Percentiles rank a stretch among this genome's conserved stretches.
phyloP scores from a whole-genome alignment of 2,329 filamentous ascomycete genomes.

The Ustulina deusta region DNA sequence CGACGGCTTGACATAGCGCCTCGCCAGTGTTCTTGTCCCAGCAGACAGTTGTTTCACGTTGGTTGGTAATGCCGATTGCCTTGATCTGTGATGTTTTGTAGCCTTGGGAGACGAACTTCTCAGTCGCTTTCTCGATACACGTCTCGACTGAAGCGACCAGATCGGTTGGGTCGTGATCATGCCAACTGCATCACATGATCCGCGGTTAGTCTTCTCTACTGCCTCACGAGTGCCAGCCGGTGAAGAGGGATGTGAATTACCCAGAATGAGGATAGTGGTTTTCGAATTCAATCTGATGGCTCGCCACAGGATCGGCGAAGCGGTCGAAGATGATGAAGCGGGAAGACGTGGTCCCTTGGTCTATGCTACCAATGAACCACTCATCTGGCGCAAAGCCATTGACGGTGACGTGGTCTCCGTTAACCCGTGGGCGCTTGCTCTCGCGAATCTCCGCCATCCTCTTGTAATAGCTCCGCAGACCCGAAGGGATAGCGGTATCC shows the following conservation, averaged over 20 bases:
- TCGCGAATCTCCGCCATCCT: constrained; percentile 47
- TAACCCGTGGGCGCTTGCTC: constrained; percentile 43
- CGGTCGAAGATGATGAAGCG: constrained; percentile 92
- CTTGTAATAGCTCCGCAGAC: constrained; percentile 35
- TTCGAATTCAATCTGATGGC: constrained; percentile 87
- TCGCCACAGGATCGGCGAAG: constrained; percentile 79
- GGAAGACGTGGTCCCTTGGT: constrained; percentile 90
- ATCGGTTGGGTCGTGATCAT: constrained; percentile 86
- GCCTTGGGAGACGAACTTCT: constrained; percentile 77
- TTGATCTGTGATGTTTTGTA: constrained; percentile 76
- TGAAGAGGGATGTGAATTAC: constrained; percentile 61
- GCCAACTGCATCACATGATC: constrained; percentile 71
- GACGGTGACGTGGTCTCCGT: constrained; percentile 27
- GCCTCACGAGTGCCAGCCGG: background rate
- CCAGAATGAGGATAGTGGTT: constrained; percentile 88
- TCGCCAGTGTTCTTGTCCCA: constrained; percentile 87
- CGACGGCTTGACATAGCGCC: constrained; percentile 85
- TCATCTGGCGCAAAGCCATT: constrained; percentile 51
- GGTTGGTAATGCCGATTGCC: constrained; percentile 87
- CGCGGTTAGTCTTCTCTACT: constrained; percentile 30
- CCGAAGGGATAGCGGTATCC: constrained; percentile 25
- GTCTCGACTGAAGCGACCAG: constrained; percentile 79
- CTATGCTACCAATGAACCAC: constrained; percentile 86
- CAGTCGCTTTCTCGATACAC: constrained; percentile 82
- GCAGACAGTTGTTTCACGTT: constrained; percentile 87